Percentiles rank a stretch among this genome's conserved stretches.
These are phyloP conservation scores for Prunus persica DNA, from an alignment of 306 rosid genomes.

Conservation along the genomic window DNA sequence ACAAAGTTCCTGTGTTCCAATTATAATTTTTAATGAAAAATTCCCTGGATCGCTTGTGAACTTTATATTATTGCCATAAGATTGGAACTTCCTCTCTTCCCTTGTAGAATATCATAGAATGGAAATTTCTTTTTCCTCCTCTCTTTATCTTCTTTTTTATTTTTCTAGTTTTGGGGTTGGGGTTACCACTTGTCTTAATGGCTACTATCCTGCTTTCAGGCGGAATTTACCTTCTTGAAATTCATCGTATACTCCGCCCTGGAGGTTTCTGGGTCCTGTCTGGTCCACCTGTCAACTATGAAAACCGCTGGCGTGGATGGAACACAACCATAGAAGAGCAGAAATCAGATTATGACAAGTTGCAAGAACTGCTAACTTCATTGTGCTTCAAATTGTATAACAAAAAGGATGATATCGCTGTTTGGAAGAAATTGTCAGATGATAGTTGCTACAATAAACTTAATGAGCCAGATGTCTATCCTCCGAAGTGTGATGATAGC, in stretches of 20 bases:
- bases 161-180: neutral
- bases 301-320: conserved; percentile 92
- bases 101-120: neutral
- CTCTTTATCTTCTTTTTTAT: neutral
- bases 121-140: neutral
- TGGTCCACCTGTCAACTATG: conserved; percentile 95
- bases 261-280: conserved; percentile 98
- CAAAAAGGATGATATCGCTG: conserved; percentile 88
- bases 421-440: conserved; percentile 83
- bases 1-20: neutral
- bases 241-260: conserved; percentile 91
- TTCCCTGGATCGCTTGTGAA: neutral
- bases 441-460: conserved; percentile 65
- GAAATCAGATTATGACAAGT: conserved; percentile 70
- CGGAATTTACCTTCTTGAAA: conserved; percentile 83
- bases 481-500: conserved; percentile 91
- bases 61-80: neutral
- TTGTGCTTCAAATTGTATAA: conserved; percentile 87
- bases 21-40: neutral
- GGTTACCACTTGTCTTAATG: neutral
- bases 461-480: conserved; percentile 51
- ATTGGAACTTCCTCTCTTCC: neutral
- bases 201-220: conserved; percentile 42
- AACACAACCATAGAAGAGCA: conserved; percentile 89
- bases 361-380: conserved; percentile 71